A percentile compares a stretch with the other conserved stretches of the same genome.
Conservation (phyloP, 352 stramenopile species). For the Pythium plurisporium region DNA sequence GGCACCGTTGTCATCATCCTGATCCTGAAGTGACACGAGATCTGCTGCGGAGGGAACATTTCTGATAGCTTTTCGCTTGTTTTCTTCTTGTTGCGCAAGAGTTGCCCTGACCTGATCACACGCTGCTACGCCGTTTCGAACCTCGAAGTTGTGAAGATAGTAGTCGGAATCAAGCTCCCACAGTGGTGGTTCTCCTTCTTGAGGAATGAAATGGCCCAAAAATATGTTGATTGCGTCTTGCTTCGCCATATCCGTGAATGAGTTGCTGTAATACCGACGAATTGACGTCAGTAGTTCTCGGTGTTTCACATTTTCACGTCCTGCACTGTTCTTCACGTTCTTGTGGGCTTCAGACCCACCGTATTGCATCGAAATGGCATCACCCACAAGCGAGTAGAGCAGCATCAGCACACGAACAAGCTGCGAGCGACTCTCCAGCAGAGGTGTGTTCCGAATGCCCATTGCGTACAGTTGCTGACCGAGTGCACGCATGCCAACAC, state of each 20-base stretch:
- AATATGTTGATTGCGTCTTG: slow-evolving; percentile 99
- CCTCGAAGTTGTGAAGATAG: slow-evolving; percentile 89
- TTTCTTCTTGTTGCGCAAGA: slow-evolving; percentile 57
- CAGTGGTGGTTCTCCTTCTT: slow-evolving; percentile 52
- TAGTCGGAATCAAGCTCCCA: slow-evolving; percentile 89
- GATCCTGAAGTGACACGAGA: slow-evolving; percentile 21
- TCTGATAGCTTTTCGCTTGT: slow-evolving; percentile 46
- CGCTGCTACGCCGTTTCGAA: slow-evolving; percentile 58
- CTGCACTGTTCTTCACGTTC: slow-evolving; percentile 92
- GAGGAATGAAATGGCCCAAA: slow-evolving; percentile 90
- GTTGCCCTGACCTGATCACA: slow-evolving; percentile 64
- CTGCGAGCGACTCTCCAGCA: slow-evolving; percentile 86
- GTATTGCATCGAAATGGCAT: slow-evolving; percentile 99
- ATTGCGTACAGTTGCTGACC: slow-evolving; percentile 96
- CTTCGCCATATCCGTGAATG: slow-evolving; percentile 98
- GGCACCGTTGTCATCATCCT: slow-evolving; percentile 22
- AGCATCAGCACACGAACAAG: slow-evolving; percentile 96
- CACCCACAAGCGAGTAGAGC: slow-evolving; percentile 97
- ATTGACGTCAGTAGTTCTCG: slow-evolving; percentile 98
- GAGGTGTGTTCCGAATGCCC: slow-evolving; percentile 90
- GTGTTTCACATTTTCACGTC: slow-evolving; percentile 89
- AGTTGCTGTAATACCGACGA: slow-evolving; percentile 98
- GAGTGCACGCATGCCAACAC: slow-evolving; percentile 87
- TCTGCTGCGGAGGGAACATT: slow-evolving; percentile 9
- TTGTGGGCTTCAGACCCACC: slow-evolving; percentile 98